Percentiles rank a stretch among this genome's conserved stretches.
Evolutionary conservation across 495 filamentous ascomycete species (phyloP).

Genomic region (Aspergillus coremiiformis): DNA sequence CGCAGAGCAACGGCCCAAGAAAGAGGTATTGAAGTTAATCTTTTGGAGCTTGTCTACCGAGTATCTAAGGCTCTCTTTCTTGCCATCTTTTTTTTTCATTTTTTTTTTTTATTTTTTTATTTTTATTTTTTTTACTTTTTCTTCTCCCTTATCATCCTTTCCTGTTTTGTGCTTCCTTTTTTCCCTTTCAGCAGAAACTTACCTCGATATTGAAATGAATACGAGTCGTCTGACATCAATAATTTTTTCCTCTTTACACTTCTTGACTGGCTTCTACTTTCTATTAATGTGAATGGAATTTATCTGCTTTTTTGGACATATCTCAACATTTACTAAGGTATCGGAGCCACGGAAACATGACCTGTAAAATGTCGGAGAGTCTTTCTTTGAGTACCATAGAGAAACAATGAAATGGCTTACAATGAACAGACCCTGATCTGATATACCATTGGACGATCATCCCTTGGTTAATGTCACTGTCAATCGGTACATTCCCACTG

Average conservation of each 20-base stretch:
- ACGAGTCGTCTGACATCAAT: background rate
- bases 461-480: conserved; percentile 11
- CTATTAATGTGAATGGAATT: background rate
- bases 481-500: conserved; percentile 3
- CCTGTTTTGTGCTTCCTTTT: background rate
- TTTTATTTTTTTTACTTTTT: background rate
- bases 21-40: background rate
- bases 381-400: background rate
- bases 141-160: background rate
- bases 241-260: background rate
- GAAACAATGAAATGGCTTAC: background rate
- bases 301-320: background rate
- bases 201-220: background rate
- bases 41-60: background rate
- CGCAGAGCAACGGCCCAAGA: conserved; percentile 14
- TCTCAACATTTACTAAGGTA: background rate
- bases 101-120: background rate
- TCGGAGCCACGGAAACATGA: background rate
- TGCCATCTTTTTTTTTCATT: background rate
- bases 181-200: background rate
- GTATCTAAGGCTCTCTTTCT: background rate
- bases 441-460: conserved; percentile 16
- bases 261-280: background rate
- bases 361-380: background rate
- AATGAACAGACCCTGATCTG: conserved; percentile 4